These are phyloP conservation scores for Halteria grandinella DNA, from an alignment of 73 alveolate species.

Conservation along the genomic window DNA sequence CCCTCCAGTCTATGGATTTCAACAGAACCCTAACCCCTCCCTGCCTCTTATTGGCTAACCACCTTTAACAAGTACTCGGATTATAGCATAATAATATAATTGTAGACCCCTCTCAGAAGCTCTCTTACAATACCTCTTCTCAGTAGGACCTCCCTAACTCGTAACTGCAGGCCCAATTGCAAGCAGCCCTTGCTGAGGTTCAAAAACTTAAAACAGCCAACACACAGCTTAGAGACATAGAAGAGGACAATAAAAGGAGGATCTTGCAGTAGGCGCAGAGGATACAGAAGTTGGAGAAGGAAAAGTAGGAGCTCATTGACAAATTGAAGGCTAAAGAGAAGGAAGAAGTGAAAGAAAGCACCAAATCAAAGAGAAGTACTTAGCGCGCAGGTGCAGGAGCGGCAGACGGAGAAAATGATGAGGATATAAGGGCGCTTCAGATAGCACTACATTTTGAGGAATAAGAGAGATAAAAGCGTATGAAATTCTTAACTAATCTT, in stretches of 20 bases:
- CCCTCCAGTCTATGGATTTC: no score
- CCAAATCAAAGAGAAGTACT: background rate
- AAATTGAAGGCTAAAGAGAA: background rate
- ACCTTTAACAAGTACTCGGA: no score
- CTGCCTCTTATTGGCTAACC: no score
- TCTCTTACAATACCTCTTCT: no score
- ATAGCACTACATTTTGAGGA: constrained; percentile 50
- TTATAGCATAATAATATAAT: no score
- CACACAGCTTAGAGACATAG: no score
- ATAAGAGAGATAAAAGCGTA: constrained; percentile 43
- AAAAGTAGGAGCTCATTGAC: background rate
- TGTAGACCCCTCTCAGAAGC: no score
- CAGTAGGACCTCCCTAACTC: no score
- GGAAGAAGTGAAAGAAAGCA: constrained; percentile 16
- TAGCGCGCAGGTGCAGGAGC: background rate
- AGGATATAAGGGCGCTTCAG: constrained; percentile 40
- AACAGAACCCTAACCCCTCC: no score
- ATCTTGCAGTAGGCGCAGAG: background rate
- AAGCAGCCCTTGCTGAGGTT: background rate
- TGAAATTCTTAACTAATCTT: background rate
- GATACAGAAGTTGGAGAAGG: constrained; percentile 39
- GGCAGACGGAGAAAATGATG: constrained; percentile 19
- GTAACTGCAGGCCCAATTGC: no score
- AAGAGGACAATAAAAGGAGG: no score
- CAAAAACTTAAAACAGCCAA: background rate